Percentiles rank a stretch among this genome's conserved stretches.
Conservation (phyloP, 2,329 filamentous ascomycete species). For the Apiospora arundinis region DNA sequence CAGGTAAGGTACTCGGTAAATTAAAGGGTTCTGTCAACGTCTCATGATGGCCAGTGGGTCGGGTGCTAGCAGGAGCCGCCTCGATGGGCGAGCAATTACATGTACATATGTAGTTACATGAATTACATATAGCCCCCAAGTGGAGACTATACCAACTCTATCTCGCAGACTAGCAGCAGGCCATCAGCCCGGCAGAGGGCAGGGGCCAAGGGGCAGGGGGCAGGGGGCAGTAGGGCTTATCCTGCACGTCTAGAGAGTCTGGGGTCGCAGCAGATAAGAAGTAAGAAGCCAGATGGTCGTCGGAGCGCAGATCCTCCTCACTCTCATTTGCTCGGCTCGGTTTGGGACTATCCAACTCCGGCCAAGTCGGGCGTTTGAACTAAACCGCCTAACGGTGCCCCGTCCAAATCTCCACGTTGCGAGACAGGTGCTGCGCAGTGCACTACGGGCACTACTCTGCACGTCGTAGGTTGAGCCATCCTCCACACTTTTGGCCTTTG, state of each 20-base stretch:
- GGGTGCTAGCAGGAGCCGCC: neutral
- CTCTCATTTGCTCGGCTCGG: neutral
- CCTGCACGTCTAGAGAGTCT: neutral
- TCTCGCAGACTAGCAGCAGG: neutral
- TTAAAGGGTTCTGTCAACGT: conserved; percentile 12
- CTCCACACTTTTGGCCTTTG: conserved; percentile 1
- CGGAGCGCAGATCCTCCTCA: neutral
- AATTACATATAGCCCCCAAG: neutral
- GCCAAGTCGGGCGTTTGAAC: neutral
- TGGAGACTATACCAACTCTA: neutral
- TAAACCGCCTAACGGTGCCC: neutral
- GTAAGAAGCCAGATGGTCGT: neutral
- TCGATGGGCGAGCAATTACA: neutral
- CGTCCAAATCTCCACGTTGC: neutral
- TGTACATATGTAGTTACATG: too few species aligned
- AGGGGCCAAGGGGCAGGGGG: too few species aligned
- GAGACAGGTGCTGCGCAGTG: neutral
- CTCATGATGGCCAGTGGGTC: neutral
- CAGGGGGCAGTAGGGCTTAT: conserved; percentile 1
- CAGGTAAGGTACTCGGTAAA: neutral
- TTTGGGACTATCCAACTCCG: neutral
- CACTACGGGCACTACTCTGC: neutral
- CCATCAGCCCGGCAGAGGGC: neutral
- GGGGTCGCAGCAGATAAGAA: neutral
- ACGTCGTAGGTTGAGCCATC: neutral